A percentile compares a stretch with the other conserved stretches of the same genome.
Evolutionary conservation across 2,329 filamentous ascomycete genomes (phyloP).

Genomic region (Calonectria pauciramosa): DNA sequence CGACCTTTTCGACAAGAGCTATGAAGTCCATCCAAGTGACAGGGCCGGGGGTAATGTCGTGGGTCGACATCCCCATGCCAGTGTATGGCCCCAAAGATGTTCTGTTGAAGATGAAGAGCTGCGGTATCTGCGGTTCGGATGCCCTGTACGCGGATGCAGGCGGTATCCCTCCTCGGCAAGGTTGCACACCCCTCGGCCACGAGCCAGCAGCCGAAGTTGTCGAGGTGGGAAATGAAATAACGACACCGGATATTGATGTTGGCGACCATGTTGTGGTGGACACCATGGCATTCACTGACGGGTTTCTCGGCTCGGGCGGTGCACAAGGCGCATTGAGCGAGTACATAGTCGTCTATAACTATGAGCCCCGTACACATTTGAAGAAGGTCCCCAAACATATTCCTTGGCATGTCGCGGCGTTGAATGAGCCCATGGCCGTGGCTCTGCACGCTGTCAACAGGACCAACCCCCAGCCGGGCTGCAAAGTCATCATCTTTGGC

Average conservation of each 20-base stretch:
- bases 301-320: not conserved
- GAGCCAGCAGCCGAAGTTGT: not conserved
- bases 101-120: not conserved
- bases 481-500: not conserved
- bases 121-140: not conserved
- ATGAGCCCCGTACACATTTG: not conserved
- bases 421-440: not conserved
- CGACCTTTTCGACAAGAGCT: not conserved
- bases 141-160: not conserved
- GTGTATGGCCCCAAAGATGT: not conserved
- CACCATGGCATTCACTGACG: not conserved
- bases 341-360: not conserved
- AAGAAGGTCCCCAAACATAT: not conserved
- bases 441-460: not conserved
- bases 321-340: not conserved
- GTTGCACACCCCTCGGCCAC: not conserved
- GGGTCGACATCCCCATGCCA: not conserved
- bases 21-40: not conserved
- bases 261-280: not conserved
- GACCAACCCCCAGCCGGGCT: not conserved
- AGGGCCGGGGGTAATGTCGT: not conserved
- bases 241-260: not conserved
- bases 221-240: not conserved
- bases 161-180: not conserved
- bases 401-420: not conserved